Conservation (phyloP, 2,329 filamentous ascomycete species). For the Trichoderma endophyticum region DNA sequence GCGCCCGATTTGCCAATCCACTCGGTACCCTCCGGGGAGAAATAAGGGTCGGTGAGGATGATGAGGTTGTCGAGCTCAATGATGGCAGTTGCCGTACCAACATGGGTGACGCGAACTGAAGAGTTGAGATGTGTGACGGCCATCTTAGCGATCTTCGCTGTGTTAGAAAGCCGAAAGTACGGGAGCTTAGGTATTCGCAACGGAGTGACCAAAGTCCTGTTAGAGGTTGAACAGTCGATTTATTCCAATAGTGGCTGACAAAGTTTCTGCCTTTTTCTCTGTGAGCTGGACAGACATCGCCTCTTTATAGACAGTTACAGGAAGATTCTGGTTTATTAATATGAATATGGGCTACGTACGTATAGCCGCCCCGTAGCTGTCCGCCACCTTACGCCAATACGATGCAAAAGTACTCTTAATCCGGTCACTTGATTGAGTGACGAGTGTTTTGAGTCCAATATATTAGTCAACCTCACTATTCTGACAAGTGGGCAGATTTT, state of each 20-base stretch:
- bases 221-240: neutral
- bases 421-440: neutral
- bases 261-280: neutral
- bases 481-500: neutral
- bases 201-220: no score
- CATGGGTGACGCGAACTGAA: conserved; percentile 39
- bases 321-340: neutral
- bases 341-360: neutral
- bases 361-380: neutral
- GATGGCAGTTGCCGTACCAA: conserved; percentile 49
- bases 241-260: neutral
- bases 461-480: neutral
- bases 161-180: neutral
- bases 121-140: neutral
- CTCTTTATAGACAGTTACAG: neutral
- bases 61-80: conserved; percentile 40
- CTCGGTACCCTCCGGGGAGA: conserved; percentile 37
- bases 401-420: neutral
- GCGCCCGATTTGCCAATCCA: conserved; percentile 29
- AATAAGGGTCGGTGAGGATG: conserved; percentile 46
- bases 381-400: neutral
- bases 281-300: neutral
- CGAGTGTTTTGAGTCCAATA: neutral
- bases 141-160: neutral
- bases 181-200: neutral